Conservation (phyloP, 345 rosid genomes). For the Melastoma malabathricum region DNA sequence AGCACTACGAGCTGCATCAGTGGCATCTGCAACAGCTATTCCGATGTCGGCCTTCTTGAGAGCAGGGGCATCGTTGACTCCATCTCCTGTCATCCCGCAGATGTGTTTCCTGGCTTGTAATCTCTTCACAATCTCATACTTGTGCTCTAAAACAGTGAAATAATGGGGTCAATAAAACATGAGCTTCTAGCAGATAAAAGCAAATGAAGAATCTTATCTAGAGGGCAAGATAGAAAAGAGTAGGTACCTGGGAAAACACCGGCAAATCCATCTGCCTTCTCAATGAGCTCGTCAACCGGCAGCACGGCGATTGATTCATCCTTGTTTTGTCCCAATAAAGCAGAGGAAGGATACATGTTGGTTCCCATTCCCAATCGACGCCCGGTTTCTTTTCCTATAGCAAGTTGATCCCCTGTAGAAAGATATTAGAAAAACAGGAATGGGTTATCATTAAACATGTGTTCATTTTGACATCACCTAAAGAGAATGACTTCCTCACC, state of each 20-base stretch:
- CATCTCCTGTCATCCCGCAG: slow-evolving; percentile 99
- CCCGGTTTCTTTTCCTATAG: slow-evolving; percentile 96
- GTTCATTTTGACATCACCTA: neutral
- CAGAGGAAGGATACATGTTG: slow-evolving; percentile 96
- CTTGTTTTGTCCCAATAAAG: slow-evolving; percentile 83
- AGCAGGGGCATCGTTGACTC: slow-evolving; percentile 99
- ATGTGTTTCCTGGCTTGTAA: slow-evolving; percentile 95
- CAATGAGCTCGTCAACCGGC: slow-evolving; percentile 88
- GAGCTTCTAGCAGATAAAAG: neutral
- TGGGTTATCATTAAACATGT: neutral
- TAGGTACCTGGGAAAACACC: slow-evolving; percentile 94
- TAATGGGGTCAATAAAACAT: neutral
- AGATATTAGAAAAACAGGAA: neutral
- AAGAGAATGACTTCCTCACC: slow-evolving; percentile 25
- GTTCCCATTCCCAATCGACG: slow-evolving; percentile 99
- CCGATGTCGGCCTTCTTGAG: slow-evolving; percentile 98
- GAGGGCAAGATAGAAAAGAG: neutral
- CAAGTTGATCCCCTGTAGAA: slow-evolving; percentile 78
- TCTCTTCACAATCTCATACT: slow-evolving; percentile 90
- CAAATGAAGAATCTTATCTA: neutral
- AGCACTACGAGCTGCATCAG: slow-evolving; percentile 98
- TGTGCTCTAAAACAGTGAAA: slow-evolving; percentile 52
- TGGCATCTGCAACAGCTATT: slow-evolving; percentile 98
- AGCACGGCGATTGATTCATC: slow-evolving; percentile 71
- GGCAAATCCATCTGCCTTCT: slow-evolving; percentile 98